A percentile compares a stretch with the other conserved stretches of the same genome.
phyloP scores from a whole-genome alignment of 2,329 filamentous ascomycete species.

The Scedosporium dehoogii region DNA sequence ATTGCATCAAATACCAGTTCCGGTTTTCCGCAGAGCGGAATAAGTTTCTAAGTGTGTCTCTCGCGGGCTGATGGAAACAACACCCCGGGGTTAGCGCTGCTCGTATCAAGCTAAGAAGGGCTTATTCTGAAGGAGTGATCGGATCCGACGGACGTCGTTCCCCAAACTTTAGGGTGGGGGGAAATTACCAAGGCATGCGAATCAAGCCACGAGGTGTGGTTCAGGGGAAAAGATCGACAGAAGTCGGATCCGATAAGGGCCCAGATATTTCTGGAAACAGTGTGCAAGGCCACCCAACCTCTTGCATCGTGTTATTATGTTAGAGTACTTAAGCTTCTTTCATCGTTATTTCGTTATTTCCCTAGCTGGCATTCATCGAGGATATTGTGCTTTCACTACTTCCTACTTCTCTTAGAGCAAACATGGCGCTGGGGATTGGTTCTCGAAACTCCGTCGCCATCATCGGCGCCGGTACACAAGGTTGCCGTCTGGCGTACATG shows the following conservation, averaged over 20 bases:
- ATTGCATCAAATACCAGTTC: no score
- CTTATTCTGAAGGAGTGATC: not conserved
- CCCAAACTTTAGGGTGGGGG: no score
- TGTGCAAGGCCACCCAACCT: not conserved
- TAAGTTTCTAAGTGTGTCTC: no score
- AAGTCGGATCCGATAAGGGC: not conserved
- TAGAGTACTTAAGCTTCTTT: not conserved
- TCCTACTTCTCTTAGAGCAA: not conserved
- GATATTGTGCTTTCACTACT: not conserved
- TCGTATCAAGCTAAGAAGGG: not conserved
- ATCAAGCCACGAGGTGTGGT: not conserved
- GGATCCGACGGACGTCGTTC: not conserved
- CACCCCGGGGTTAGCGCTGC: no score
- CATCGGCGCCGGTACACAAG: conserved; percentile 20
- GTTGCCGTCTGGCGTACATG: conserved; percentile 21
- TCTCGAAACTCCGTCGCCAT: conserved; percentile 14
- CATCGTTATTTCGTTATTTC: not conserved
- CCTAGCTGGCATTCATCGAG: not conserved
- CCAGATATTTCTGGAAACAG: no score
- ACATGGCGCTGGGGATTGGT: conserved; percentile 11
- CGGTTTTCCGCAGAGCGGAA: no score
- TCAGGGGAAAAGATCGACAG: not conserved
- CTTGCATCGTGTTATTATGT: not conserved
- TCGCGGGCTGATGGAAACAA: no score
- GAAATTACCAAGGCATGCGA: no score